Base-by-base conservation (phyloP, 345 rosid species). In the Rhodamnia argentea region DNA sequence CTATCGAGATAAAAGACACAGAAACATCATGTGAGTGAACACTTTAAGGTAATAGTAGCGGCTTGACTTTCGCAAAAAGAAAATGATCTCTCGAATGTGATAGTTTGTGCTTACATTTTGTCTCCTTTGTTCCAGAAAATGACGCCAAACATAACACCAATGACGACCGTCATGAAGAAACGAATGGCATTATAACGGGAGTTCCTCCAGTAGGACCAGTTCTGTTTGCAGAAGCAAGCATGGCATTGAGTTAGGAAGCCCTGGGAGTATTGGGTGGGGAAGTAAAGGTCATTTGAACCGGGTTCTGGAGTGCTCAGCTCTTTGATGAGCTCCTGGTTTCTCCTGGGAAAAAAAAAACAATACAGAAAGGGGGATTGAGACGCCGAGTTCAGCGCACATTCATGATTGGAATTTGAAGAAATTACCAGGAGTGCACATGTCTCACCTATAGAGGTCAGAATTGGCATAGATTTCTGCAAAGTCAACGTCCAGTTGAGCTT, bases 191-290 rank as follows among this genome's bases (percentile, higher is more conserved):
- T 92, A 87, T 85, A 90, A 29, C 84, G 87, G 10, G 92, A 57
- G 60, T 90, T 92, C 85, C 92, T 85, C 92, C 94, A 92, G 84
- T 92, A 90, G 20, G 91, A 90, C 91, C 90, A 87, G 82, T 86
- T 84, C 82, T 92, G 94, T 84, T 91, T 92, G 92, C 92, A 90
- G 59, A 90, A 89, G 81, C 91, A 90, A 52, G 92, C 91, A 58
- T 74, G 50, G 84, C 90, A 89, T 44, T 89, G 93, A 29, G 88
- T 86, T 2, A 74, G 3, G 55, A 89, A 89, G 47, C 29, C 50
- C 74, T 86, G 93, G 7, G 94, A 88, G 82, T 84, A 89, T 82
- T 76, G 85, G 7, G 92, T 89, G 7, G 89, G 87, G 59, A 90
- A 92, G 84, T 90, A 83, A 42, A 92, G 92, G 82, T 90, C 89